Conservation (phyloP, 345 rosid genomes). For the Brassica incana region DNA sequence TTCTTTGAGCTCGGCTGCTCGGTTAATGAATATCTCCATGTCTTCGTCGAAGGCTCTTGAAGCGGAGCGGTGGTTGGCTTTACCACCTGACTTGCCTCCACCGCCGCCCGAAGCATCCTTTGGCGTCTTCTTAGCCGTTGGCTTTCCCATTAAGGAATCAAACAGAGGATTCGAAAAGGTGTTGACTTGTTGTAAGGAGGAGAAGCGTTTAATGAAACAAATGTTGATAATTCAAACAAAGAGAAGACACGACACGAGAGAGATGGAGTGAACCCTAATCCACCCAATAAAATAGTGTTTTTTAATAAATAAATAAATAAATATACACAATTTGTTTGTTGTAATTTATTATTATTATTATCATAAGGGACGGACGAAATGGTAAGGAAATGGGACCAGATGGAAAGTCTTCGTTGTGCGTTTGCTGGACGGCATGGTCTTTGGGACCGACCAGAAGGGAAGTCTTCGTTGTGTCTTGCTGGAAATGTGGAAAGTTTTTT, state of each 20-base stretch:
- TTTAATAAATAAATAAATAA: not conserved
- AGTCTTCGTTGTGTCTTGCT: slow-evolving; percentile 24
- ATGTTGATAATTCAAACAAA: slow-evolving; percentile 20
- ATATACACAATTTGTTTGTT: slow-evolving; percentile 13
- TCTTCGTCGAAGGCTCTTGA: slow-evolving; percentile 88
- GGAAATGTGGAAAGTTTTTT: slow-evolving; percentile 19
- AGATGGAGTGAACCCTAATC: slow-evolving; percentile 44
- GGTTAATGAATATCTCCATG: slow-evolving; percentile 80
- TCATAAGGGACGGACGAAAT: not conserved
- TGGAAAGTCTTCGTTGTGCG: slow-evolving; percentile 15
- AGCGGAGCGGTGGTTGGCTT: slow-evolving; percentile 48
- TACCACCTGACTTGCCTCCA: slow-evolving; percentile 41
- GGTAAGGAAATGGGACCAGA: not conserved
- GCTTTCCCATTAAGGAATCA: slow-evolving; percentile 75
- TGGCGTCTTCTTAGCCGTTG: slow-evolving; percentile 72
- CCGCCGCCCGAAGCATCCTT: slow-evolving; percentile 20
- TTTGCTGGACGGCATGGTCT: not conserved
- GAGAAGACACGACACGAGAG: slow-evolving; percentile 31
- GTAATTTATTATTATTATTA: slow-evolving; percentile 6
- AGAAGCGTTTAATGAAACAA: not conserved
- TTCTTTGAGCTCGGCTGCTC: slow-evolving; percentile 94
- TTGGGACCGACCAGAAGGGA: not conserved
- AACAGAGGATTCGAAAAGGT: not conserved
- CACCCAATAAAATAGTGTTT: slow-evolving; percentile 25
- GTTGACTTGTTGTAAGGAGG: not conserved